phyloP scores from a whole-genome alignment of 257 asterid genomes.

The Paraleonurus japonicus region DNA sequence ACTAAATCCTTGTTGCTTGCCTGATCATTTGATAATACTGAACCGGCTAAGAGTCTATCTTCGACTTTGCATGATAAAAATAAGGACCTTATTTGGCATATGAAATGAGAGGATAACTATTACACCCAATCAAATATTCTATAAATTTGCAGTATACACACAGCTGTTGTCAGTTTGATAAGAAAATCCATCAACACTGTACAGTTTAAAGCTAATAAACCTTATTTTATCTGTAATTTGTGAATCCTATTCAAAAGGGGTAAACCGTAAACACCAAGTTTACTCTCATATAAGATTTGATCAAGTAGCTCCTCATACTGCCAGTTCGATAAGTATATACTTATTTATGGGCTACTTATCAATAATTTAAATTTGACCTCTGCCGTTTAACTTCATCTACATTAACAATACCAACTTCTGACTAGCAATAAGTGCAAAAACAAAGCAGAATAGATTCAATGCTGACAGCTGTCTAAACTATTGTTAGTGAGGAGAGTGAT shows the following conservation, averaged over 20 bases:
- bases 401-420: background rate
- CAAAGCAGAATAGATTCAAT: background rate
- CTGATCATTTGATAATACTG: background rate
- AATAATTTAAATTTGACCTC: background rate
- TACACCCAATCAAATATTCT: background rate
- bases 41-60: background rate
- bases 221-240: background rate
- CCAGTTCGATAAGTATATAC: background rate
- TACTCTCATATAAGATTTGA: background rate
- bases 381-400: background rate
- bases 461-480: background rate
- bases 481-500: background rate
- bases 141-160: background rate
- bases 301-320: background rate
- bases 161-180: background rate
- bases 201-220: conserved; percentile 4
- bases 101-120: background rate
- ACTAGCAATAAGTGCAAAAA: background rate
- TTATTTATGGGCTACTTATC: background rate
- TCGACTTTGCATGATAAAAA: background rate
- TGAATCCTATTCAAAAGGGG: background rate
- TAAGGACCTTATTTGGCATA: conserved; percentile 2
- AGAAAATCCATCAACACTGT: background rate
- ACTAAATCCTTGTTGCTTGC: background rate
- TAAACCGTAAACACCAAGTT: no score